A percentile compares a stretch with the other conserved stretches of the same genome.
phyloP scores from a whole-genome alignment of 495 filamentous ascomycete genomes.

The Penicillium canescens region DNA sequence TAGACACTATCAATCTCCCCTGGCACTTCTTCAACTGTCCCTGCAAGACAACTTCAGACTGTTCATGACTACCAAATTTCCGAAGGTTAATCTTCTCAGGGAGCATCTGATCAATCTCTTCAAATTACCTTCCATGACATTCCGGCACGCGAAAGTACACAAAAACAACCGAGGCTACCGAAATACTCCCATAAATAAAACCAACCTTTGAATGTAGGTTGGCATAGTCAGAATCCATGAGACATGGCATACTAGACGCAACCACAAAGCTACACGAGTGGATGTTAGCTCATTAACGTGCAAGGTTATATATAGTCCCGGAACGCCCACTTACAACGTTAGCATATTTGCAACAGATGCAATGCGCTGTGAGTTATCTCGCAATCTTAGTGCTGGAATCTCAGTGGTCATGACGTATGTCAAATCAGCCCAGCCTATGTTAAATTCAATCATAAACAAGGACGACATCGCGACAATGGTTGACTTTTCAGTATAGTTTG shows the following conservation, averaged over 20 bases:
- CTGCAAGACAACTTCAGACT: neutral
- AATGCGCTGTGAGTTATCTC: slow-evolving; percentile 22
- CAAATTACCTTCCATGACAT: slow-evolving; percentile 10
- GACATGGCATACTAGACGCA: slow-evolving; percentile 21
- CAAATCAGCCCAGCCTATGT: slow-evolving; percentile 22
- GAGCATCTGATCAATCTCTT: slow-evolving; percentile 16
- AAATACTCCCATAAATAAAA: slow-evolving; percentile 24
- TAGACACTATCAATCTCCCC: no score
- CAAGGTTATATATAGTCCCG: no score
- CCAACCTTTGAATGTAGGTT: slow-evolving; percentile 23
- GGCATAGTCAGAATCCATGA: slow-evolving; percentile 19
- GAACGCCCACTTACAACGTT: slow-evolving; percentile 15
- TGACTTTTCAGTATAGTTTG: slow-evolving; percentile 12
- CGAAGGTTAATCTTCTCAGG: neutral
- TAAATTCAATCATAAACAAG: slow-evolving; percentile 21
- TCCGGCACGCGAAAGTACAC: slow-evolving; percentile 18
- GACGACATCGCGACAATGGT: slow-evolving; percentile 22
- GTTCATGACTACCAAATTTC: neutral
- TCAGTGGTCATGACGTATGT: slow-evolving; percentile 22
- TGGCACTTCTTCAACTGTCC: no score
- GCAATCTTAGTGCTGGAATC: slow-evolving; percentile 19
- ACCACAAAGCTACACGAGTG: slow-evolving; percentile 16
- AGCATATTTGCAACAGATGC: slow-evolving; percentile 21
- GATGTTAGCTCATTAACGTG: no score
- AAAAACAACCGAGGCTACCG: slow-evolving; percentile 15